Base-by-base conservation (phyloP, 179 eudicot genomes). In the Spinacia oleracea region DNA sequence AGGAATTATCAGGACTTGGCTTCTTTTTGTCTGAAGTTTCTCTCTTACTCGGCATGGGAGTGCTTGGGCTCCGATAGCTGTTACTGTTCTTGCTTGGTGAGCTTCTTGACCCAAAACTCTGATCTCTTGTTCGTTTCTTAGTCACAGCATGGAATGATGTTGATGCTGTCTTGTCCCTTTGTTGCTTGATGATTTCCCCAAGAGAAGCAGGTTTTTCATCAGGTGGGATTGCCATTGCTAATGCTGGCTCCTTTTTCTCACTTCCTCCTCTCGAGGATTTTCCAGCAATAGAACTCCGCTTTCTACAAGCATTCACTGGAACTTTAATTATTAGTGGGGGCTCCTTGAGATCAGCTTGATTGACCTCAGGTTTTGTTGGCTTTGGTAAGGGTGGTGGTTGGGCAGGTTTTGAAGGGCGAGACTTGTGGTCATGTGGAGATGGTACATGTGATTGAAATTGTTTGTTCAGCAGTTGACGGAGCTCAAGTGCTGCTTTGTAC, bases 271-370 rank as follows among this genome's bases (percentile, higher is more conserved):
- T 66, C 9, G 86, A 75, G 32, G 87, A 81, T 79, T 89, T 91
- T 67, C 85, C 84, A 31, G 85, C 83, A 45, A 89, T 84, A 16
- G 94, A 92, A 83, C 93, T 92, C 56, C 94, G 87, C 65, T 90
- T 92, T 20, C 93, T 88, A 71, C 91, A 89, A 9, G 86, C 92
- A 32, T 84, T 83, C 14, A 87, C 80, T 3, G 90, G 87, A 10
- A 84, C 86, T 0, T 45, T 77, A 65, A 81, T 65, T 18, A 85
- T 63, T n/a, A 88, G 72, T 25, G 84, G 87, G 1, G 90, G 92
- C 75, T 85, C 88, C 63, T 70, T 70, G 35, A 81, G 72, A 46
- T 84, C 78, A 65, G 83, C 76, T 23, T 83, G 80, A 32, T 83
- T 80, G 0, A 51, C 34, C 25, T 86, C 89, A 2, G 81, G 74